Conservation (phyloP, 352 stramenopile species). For the Pythium guiyangense region DNA sequence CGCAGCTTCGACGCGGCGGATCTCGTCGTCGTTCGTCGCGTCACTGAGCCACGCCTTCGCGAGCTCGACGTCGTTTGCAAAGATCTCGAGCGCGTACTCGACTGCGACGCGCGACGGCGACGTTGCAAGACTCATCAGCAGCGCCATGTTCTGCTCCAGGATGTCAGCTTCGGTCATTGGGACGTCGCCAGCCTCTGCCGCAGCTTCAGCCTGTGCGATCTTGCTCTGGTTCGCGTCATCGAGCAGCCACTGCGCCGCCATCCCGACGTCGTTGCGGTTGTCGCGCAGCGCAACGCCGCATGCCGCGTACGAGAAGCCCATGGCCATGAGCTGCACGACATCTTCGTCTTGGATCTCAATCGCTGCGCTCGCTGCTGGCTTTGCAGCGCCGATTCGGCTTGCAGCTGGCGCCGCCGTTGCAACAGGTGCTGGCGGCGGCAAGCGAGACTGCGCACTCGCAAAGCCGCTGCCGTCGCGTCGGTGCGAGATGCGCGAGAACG, state of each 20-base stretch:
- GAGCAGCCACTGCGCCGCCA: conserved; percentile 81
- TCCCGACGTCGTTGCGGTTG: conserved; percentile 55
- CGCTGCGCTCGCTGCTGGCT: conserved; percentile 4
- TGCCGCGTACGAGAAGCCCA: conserved; percentile 86
- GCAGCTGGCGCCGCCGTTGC: background rate
- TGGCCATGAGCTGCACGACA: conserved; percentile 84
- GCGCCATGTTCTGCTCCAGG: conserved; percentile 56
- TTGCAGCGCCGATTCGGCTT: background rate
- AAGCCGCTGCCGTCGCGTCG: conserved; percentile 16
- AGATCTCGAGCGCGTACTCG: conserved; percentile 67
- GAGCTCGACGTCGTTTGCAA: conserved; percentile 58
- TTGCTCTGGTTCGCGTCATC: conserved; percentile 75
- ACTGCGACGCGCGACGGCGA: conserved; percentile 45
- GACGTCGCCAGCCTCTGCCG: conserved; percentile 43
- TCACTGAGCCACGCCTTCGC: conserved; percentile 62
- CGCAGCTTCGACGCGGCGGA: conserved; percentile 45
- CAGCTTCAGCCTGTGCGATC: conserved; percentile 56
- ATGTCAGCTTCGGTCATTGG: conserved; percentile 56
- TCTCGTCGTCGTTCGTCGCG: conserved; percentile 52
- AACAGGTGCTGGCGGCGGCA: conserved; percentile 42
- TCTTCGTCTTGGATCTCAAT: conserved; percentile 69
- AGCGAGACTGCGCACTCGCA: conserved; percentile 17
- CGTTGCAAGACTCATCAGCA: conserved; percentile 63
- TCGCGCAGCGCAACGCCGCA: conserved; percentile 67
- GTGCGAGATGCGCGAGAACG: conserved; percentile 55